phyloP scores from a whole-genome alignment of 2,329 filamentous ascomycete genomes.

The Aspergillus spinulosporus region DNA sequence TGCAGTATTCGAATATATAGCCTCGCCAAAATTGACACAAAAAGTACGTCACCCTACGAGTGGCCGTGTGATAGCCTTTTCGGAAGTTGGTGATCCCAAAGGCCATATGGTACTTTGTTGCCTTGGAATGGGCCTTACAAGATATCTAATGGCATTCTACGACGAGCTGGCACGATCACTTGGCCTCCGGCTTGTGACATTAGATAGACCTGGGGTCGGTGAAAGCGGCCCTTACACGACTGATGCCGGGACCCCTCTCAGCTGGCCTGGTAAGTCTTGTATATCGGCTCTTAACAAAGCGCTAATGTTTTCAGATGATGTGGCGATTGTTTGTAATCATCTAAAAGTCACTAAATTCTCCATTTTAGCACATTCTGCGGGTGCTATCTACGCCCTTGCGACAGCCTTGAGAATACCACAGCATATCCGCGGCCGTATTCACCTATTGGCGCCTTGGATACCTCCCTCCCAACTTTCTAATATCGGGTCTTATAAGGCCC shows the following conservation, averaged over 20 bases:
- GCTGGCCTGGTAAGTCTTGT: conserved; percentile 74
- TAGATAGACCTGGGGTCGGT: conserved; percentile 90
- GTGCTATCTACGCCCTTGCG: conserved; percentile 95
- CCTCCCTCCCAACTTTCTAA: conserved; percentile 89
- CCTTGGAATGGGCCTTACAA: conserved; percentile 94
- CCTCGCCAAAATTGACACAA: conserved; percentile 79
- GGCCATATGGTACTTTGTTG: conserved; percentile 94
- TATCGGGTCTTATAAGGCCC: conserved; percentile 70
- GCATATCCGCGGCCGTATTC: conserved; percentile 89
- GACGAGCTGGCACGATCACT: conserved; percentile 89
- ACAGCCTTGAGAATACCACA: conserved; percentile 95
- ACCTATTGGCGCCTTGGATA: conserved; percentile 88
- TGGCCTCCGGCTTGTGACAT: conserved; percentile 85
- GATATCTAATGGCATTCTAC: conserved; percentile 96
- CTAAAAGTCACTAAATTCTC: conserved; percentile 95
- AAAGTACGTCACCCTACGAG: conserved; percentile 84
- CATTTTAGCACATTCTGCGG: conserved; percentile 91
- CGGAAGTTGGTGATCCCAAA: conserved; percentile 89
- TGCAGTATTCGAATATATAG: conserved; percentile 81
- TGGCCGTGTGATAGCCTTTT: conserved; percentile 88
- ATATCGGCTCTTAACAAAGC: not conserved
- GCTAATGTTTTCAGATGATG: conserved; percentile 60
- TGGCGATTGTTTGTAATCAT: conserved; percentile 88
- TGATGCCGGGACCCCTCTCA: conserved; percentile 79
- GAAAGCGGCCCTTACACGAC: conserved; percentile 85